phyloP scores from a whole-genome alignment of 164 flowering plant genomes.

The Vitis labrusca region DNA sequence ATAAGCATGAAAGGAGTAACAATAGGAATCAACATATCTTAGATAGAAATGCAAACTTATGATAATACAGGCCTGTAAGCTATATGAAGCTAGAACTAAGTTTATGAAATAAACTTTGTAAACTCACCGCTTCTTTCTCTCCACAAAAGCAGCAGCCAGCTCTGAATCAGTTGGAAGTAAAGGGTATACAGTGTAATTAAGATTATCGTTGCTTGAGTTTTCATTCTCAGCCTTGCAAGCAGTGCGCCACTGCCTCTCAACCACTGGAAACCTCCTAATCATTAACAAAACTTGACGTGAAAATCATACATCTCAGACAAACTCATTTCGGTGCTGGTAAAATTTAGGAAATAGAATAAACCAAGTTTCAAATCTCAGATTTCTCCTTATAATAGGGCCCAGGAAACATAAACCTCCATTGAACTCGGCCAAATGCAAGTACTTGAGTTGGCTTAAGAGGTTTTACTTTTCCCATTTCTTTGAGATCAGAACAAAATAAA shows the following conservation, averaged over 20 bases:
- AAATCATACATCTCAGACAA: not conserved
- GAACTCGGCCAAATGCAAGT: too few species aligned
- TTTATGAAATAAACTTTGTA: not conserved
- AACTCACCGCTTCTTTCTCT: slow-evolving; percentile 65
- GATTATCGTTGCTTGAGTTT: slow-evolving; percentile 24
- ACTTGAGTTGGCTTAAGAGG: too few species aligned
- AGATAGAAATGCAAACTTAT: too few species aligned
- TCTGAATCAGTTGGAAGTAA: slow-evolving; percentile 69
- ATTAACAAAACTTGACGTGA: not conserved
- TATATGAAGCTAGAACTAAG: too few species aligned
- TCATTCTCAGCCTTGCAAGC: slow-evolving; percentile 58
- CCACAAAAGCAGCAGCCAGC: slow-evolving; percentile 60
- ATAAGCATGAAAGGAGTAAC: too few species aligned
- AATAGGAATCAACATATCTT: too few species aligned
- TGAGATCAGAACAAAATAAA: too few species aligned
- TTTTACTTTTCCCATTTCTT: too few species aligned
- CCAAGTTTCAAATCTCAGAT: too few species aligned
- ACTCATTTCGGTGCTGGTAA: not conserved
- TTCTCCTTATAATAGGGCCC: too few species aligned
- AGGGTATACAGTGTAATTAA: slow-evolving; percentile 18
- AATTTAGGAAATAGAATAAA: not conserved
- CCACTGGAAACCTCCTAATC: slow-evolving; percentile 86
- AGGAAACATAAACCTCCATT: too few species aligned
- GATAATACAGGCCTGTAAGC: too few species aligned
- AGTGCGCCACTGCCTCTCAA: slow-evolving; percentile 80